A percentile compares a stretch with the other conserved stretches of the same genome.
These are phyloP conservation scores for Lasiosphaeris hirsuta DNA, from an alignment of 495 filamentous ascomycete species.

Conservation along the genomic window DNA sequence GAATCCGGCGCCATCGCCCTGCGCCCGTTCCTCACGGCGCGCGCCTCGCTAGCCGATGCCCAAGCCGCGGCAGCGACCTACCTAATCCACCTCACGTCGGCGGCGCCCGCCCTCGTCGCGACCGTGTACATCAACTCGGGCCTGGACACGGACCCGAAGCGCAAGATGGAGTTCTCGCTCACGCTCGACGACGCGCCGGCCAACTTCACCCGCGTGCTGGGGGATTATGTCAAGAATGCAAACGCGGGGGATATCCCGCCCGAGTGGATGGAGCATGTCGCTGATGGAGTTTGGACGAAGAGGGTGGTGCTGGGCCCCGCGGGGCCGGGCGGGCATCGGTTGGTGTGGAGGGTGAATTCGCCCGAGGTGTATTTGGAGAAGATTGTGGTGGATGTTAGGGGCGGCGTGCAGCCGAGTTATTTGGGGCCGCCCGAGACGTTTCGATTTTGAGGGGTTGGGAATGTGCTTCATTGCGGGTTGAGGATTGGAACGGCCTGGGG, in stretches of 20 bases:
- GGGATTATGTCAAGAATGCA: constrained; percentile 43
- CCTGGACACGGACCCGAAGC: constrained; percentile 30
- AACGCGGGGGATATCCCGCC: constrained; percentile 42
- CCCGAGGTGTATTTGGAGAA: constrained; percentile 59
- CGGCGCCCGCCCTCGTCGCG: constrained; percentile 39
- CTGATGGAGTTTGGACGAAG: constrained; percentile 53
- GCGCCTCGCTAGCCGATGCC: constrained; percentile 26
- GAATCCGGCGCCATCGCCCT: constrained; percentile 50
- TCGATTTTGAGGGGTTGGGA: too few species aligned
- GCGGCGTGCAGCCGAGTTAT: constrained; percentile 54
- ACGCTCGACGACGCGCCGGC: constrained; percentile 46
- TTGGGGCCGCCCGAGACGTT: constrained; percentile 54
- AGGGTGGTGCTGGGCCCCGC: constrained; percentile 41
- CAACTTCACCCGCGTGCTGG: constrained; percentile 40
- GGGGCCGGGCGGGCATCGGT: constrained; percentile 39
- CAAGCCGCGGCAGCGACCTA: constrained; percentile 47
- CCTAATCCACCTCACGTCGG: constrained; percentile 52
- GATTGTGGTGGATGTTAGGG: constrained; percentile 52
- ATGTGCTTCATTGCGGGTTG: too few species aligned
- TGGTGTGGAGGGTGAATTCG: constrained; percentile 53
- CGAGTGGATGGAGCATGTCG: constrained; percentile 51
- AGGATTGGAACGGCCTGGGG: too few species aligned
- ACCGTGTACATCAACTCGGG: constrained; percentile 49
- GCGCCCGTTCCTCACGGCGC: constrained; percentile 39
- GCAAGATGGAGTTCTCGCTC: constrained; percentile 35